A percentile compares a stretch with the other conserved stretches of the same genome.
Conservation (phyloP, 148 eudicot genomes). For the Rhododendron simsii region DNA sequence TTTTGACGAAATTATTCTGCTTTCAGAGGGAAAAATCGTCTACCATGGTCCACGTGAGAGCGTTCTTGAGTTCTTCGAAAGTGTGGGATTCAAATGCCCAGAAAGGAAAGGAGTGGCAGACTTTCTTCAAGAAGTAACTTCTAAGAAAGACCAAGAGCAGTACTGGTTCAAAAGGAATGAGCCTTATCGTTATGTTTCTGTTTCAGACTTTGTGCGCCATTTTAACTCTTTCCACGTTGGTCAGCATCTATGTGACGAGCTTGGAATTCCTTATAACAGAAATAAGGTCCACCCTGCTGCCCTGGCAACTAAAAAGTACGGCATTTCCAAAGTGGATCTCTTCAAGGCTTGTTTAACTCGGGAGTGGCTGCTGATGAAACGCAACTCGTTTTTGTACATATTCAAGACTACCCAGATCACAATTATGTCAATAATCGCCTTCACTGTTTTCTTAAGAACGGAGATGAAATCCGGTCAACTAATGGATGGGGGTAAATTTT, state of each 20-base stretch:
- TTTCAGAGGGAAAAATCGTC: conserved; percentile 38
- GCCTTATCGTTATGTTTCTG: conserved; percentile 29
- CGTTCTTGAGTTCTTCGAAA: conserved; percentile 39
- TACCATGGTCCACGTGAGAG: conserved; percentile 42
- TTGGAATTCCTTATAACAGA: conserved; percentile 35
- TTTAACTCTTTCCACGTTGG: conserved; percentile 30
- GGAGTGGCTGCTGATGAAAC: conserved; percentile 66
- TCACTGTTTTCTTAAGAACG: conserved; percentile 47
- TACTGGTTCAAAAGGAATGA: conserved; percentile 34
- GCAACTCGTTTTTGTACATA: conserved; percentile 52
- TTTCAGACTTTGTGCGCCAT: conserved; percentile 21
- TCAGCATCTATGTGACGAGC: conserved; percentile 18
- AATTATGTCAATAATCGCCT: conserved; percentile 44
- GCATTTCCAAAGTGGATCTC: conserved; percentile 43
- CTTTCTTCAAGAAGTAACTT: conserved; percentile 45
- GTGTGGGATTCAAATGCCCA: conserved; percentile 45
- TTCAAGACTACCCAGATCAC: conserved; percentile 55
- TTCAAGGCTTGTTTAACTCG: conserved; percentile 53
- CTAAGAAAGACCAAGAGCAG: conserved; percentile 43
- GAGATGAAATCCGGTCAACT: conserved; percentile 27
- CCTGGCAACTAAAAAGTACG: conserved; percentile 42
- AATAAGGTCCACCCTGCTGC: conserved; percentile 41
- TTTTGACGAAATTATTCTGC: conserved; percentile 42
- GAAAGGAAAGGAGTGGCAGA: conserved; percentile 51
- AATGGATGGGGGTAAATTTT: conserved; percentile 34